A percentile compares a stretch with the other conserved stretches of the same genome.
Conservation (phyloP, 2,329 filamentous ascomycete species). For the Metarhizium guizhouense region DNA sequence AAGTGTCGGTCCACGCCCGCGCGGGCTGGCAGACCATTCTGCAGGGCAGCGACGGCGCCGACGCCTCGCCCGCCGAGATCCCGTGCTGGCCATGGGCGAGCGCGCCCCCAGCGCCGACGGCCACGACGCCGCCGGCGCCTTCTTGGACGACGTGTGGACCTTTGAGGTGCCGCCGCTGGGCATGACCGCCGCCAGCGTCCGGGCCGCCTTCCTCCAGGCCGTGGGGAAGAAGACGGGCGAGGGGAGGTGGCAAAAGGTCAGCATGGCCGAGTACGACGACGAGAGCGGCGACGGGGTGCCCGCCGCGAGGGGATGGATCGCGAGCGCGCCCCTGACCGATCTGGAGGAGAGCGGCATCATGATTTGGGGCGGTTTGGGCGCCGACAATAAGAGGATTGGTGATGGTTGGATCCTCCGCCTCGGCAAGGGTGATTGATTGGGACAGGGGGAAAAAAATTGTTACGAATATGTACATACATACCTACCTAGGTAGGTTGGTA, state of each 20-base stretch:
- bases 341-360: slow-evolving; percentile 51
- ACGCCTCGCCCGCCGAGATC: slow-evolving; percentile 26
- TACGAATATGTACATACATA: no score
- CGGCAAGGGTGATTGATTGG: slow-evolving; percentile 13
- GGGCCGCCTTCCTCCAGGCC: slow-evolving; percentile 44
- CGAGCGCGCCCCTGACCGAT: slow-evolving; percentile 46
- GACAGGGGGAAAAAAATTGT: no score
- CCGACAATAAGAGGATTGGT: slow-evolving; percentile 40
- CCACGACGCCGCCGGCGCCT: slow-evolving; percentile 42
- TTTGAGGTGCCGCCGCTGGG: slow-evolving; percentile 50
- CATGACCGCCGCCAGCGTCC: slow-evolving; percentile 45
- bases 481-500: no score
- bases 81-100: slow-evolving; percentile 52
- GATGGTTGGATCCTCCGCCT: slow-evolving; percentile 59
- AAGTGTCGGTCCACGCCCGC: slow-evolving; percentile 40
- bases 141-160: slow-evolving; percentile 53
- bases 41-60: slow-evolving; percentile 26
- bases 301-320: slow-evolving; percentile 46
- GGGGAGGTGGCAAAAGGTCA: slow-evolving; percentile 47
- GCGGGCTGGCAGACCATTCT: slow-evolving; percentile 46
- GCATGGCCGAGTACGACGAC: slow-evolving; percentile 39
- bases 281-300: slow-evolving; percentile 42
- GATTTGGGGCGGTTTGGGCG: slow-evolving; percentile 50
- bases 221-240: slow-evolving; percentile 46
- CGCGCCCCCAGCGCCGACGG: slow-evolving; percentile 37